Evolutionary conservation across 805 yeast genomes (phyloP), one percentile per base, ranked within the genome.

Genomic region (Candida ipomoeae): DNA sequence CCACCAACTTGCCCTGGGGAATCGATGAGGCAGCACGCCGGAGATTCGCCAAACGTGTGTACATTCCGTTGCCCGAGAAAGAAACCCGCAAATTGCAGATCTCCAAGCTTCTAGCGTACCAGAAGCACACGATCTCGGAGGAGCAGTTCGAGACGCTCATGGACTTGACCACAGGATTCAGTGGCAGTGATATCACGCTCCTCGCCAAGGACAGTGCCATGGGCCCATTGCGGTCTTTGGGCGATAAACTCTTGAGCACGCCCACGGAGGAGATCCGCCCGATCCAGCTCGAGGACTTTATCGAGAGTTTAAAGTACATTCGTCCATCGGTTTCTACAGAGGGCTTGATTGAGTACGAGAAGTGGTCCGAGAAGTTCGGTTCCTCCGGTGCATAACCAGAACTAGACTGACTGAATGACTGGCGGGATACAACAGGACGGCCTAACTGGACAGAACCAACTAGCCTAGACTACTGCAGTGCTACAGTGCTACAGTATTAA

Each of bases 1-100:
- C 98, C 1, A 92, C 98, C 0, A 94, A 92, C 65, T 66, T 92
- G 54, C 99, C 99, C 0, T 92, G 99, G 99, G 86, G 89, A 1
- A 90, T 88, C 53, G 99, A 92, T 67, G 98, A 94, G 62, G 97
- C 97, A 2, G 97, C 98, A 0, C 75, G 97, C 61, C 79, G 98
- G 65, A 77, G 98, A 55, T 92, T 92, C 68, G 96, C 89, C 6
- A 80, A 95, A 60, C 75, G 97, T 46, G 95, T 89, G 62, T 91
- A 94, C 67, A 91, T 94, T 48, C 98, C 98, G 3, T 72, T 94
- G 42, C 98, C 99, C 0, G 98, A 91, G 63, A 79, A 74, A 21
- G 91, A 85, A 57, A 89, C 97, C 1, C 73, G 98, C 50, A 69
- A 75, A 46, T 79, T 79, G 3, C 97, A 92, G 62, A 71, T 92